Evolutionary conservation across 2,329 filamentous ascomycete species (phyloP), one percentile per base, ranked within the genome.

Genomic region (Fusarium penzigii): DNA sequence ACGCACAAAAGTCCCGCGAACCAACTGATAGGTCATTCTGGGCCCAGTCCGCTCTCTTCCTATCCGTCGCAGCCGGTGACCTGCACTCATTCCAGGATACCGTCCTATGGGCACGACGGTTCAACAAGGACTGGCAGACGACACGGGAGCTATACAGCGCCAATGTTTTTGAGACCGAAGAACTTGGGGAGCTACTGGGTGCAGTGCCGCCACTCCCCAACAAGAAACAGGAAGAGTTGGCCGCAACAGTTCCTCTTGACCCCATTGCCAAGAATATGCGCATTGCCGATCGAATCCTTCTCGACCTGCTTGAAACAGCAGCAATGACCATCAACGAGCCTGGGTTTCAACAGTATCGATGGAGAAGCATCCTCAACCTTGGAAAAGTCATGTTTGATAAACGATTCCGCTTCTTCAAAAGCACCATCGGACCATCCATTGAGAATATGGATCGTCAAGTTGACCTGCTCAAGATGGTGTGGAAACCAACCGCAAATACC

Each of bases 401-500:
- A 17, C 62, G 62, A 4, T 16, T 47, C 13, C 11, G 9, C 1
- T 52, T 61, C 17, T 52, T 55, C 17, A 32, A 52, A 11, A 41
- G 39, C 3, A 17, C 56, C 2, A 25, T 34, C 17, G 49, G 44
- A n/a, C 41, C 39, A 3, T 5, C 36, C 3, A 20, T 17, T 1
- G 51, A 53, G 9, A 39, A 41, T 2, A n/a, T 46, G 6, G 36
- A n/a, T 11, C 43, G 51, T 11, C 39, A 61, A 20, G 49, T 17
- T 3, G 20, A 49, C 11, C 39, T 58, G 34, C 44, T 53, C 32
- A 51, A 59, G 2, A 40, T 45, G 1, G 57, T 73, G 2, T 71
- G 68, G 70, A 63, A 65, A 25, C 68, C 70, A 5, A 71, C 67
- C 1, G 59, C 70, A 1, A 51, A 57, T 3, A 51, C 61, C 7